Evolutionary conservation across 805 yeast genomes (phyloP).

Genomic region (Candida chauliodis): DNA sequence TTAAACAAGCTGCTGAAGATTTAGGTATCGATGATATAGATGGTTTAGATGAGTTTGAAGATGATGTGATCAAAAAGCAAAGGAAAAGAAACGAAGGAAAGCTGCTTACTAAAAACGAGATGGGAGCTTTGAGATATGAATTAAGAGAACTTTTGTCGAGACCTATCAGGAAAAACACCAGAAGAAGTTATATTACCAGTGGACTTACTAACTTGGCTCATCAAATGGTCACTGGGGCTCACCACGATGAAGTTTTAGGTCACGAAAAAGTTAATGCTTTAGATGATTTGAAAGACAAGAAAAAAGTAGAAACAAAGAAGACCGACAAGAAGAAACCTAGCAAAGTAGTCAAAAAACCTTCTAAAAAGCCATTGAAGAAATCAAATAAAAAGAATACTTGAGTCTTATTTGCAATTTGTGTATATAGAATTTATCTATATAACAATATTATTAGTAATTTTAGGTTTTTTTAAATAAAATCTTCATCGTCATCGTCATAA

Average conservation of each 20-base stretch:
- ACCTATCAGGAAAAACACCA: conserved; percentile 58
- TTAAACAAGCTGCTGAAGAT: conserved; percentile 88
- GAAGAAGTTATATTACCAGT: conserved; percentile 76
- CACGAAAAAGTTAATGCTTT: conserved; percentile 66
- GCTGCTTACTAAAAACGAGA: conserved; percentile 46
- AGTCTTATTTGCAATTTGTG: not conserved
- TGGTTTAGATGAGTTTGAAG: conserved; percentile 62
- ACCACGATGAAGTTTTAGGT: conserved; percentile 69
- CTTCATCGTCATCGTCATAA: conserved; percentile 66
- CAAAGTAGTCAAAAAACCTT: conserved; percentile 6
- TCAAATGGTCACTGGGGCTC: conserved; percentile 61
- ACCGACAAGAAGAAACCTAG: conserved; percentile 10
- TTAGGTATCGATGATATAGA: conserved; percentile 72
- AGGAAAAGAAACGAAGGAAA: conserved; percentile 45
- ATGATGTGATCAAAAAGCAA: conserved; percentile 61
- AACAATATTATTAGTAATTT: not conserved
- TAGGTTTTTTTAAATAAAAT: conserved; percentile 8
- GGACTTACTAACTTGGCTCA: conserved; percentile 79
- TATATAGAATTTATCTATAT: conserved; percentile 1
- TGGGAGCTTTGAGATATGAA: conserved; percentile 45
- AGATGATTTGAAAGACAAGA: conserved; percentile 43
- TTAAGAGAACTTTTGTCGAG: conserved; percentile 48
- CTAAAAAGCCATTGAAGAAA: conserved; percentile 4
- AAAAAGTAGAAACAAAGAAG: conserved; percentile 12
- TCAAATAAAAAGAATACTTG: too few relatives aligned